These are phyloP conservation scores for Pogostemon cablin DNA, from an alignment of 257 asterid species.

Conservation along the genomic window DNA sequence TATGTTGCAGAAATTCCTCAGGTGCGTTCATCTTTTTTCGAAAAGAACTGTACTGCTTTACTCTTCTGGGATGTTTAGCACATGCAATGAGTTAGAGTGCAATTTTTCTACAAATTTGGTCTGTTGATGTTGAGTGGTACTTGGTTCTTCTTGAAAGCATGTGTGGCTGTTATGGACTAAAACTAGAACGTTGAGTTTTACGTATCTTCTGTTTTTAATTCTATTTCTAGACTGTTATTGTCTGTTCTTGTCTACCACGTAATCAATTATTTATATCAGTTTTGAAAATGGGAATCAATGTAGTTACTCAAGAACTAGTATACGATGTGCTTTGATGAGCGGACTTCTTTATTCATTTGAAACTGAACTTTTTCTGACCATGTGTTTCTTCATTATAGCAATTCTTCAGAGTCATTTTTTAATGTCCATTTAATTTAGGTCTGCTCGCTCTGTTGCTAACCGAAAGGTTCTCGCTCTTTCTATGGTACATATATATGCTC, in stretches of 20 bases:
- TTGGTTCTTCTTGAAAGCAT: background rate
- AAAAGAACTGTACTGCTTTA: constrained; percentile 5
- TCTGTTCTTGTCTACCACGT: background rate
- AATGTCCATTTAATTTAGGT: constrained; percentile 3
- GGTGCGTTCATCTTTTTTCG: constrained; percentile 44
- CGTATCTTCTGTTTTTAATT: constrained; percentile 9
- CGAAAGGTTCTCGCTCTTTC: background rate
- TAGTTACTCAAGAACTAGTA: background rate
- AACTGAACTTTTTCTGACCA: background rate
- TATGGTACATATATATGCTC: background rate
- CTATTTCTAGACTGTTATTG: background rate
- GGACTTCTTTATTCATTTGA: constrained; percentile 10
- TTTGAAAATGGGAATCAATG: background rate
- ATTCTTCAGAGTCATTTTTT: background rate
- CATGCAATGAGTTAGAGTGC: background rate
- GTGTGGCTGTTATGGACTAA: constrained; percentile 15
- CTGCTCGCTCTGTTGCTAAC: constrained; percentile 8
- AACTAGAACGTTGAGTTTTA: background rate
- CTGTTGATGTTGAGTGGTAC: background rate
- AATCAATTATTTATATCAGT: background rate
- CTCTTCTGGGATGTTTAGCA: constrained; percentile 12
- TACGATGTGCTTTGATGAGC: constrained; percentile 7
- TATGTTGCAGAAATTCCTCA: constrained; percentile 94
- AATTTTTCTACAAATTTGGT: background rate
- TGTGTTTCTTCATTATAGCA: constrained; percentile 16